Conservation (phyloP, 2,329 filamentous ascomycete species). For the Didymella pinodella region DNA sequence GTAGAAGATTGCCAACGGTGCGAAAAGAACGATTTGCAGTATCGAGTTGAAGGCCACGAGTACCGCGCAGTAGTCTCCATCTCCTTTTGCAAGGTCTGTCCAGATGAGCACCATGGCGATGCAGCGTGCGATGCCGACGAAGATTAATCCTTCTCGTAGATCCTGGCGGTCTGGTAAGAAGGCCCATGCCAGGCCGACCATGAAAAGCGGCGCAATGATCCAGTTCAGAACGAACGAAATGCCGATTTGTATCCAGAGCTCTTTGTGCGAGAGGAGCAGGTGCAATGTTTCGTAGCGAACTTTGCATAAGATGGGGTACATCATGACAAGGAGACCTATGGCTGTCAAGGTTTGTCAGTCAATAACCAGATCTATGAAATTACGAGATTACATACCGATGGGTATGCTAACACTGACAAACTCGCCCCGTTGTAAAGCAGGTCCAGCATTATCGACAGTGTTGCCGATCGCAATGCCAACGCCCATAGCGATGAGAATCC, state of each 20-base stretch:
- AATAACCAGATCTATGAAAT: neutral
- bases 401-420: conserved; percentile 76
- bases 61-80: conserved; percentile 79
- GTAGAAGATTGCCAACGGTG: conserved; percentile 59
- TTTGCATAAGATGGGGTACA: conserved; percentile 93
- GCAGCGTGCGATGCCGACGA: conserved; percentile 84
- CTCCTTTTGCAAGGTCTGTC: conserved; percentile 79
- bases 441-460: conserved; percentile 70
- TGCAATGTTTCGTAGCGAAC: conserved; percentile 80
- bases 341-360: conserved; percentile 56
- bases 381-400: conserved; percentile 60
- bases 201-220: conserved; percentile 81
- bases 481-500: conserved; percentile 82
- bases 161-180: conserved; percentile 55
- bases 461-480: conserved; percentile 79
- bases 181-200: conserved; percentile 76
- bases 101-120: conserved; percentile 90
- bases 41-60: conserved; percentile 60
- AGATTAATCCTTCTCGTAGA: conserved; percentile 71
- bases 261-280: conserved; percentile 65
- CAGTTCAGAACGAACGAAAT: conserved; percentile 83
- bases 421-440: conserved; percentile 71
- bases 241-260: conserved; percentile 78
- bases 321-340: conserved; percentile 85
- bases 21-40: conserved; percentile 58